Conservation (phyloP, 2,329 filamentous ascomycete genomes). For the Talaromyces marneffei region DNA sequence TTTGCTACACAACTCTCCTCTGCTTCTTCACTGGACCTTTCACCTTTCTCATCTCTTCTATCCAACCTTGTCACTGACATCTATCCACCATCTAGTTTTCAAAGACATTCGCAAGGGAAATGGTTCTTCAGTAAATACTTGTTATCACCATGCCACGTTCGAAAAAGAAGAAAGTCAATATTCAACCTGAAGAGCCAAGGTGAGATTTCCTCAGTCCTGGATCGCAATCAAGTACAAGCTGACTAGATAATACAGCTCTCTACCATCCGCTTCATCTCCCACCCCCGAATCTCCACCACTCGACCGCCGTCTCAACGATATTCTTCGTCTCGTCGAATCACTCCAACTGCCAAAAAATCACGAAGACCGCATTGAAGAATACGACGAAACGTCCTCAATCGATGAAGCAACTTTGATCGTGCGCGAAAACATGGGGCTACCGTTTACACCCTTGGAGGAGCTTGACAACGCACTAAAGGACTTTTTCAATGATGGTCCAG, state of each 20-base stretch:
- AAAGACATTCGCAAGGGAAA: neutral
- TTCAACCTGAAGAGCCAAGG: neutral
- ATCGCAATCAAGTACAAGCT: neutral
- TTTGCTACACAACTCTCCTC: neutral
- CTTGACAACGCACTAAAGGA: neutral
- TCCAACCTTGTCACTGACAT: neutral
- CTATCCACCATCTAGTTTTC: neutral
- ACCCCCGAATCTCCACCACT: neutral
- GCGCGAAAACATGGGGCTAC: neutral
- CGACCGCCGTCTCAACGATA: neutral
- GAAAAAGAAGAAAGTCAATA: neutral
- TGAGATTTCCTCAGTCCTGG: neutral
- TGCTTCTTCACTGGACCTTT: neutral
- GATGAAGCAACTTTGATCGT: neutral
- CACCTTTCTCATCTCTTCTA: neutral
- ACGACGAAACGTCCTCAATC: neutral
- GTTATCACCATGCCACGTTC: neutral
- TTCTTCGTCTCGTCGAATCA: neutral
- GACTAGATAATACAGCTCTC: neutral
- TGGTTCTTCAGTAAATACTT: neutral
- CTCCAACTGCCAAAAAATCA: neutral
- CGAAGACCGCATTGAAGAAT: neutral
- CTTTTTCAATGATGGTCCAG: neutral
- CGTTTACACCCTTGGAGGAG: neutral
- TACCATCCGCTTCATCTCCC: neutral